Evolutionary conservation across 441 rosid species (phyloP).

Genomic region (Breynia disticha): DNA sequence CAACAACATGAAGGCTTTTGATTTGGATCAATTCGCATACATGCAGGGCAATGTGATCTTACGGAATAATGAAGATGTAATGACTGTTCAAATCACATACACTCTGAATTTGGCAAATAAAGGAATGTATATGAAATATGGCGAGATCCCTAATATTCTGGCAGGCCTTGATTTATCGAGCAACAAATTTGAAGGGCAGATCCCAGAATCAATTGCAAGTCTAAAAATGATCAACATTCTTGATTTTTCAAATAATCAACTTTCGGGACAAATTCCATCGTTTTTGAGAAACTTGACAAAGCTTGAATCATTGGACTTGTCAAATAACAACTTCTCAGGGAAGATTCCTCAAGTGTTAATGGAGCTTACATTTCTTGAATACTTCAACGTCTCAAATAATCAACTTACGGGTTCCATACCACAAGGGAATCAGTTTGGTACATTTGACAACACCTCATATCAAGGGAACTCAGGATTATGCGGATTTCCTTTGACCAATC

Average conservation of each 20-base stretch:
- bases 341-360: constrained; percentile 24
- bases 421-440: too few relatives aligned
- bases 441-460: constrained; percentile 22
- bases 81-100: constrained; percentile 1
- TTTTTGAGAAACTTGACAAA: constrained; percentile 12
- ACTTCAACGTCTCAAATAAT: too few relatives aligned
- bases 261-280: constrained; percentile 17
- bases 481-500: constrained; percentile 10
- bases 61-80: too few relatives aligned
- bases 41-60: neutral
- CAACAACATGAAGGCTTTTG: constrained; percentile 5
- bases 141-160: constrained; percentile 5
- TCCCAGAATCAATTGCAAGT: too few relatives aligned
- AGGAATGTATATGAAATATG: constrained; percentile 17
- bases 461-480: constrained; percentile 16
- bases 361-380: constrained; percentile 10
- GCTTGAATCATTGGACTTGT: constrained; percentile 30
- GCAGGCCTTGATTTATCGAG: constrained; percentile 12
- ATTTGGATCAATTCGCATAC: too few relatives aligned
- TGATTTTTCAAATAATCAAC: too few relatives aligned
- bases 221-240: too few relatives aligned
- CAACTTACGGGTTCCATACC: too few relatives aligned
- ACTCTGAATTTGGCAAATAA: constrained; percentile 17
- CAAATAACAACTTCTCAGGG: too few relatives aligned
- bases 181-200: too few relatives aligned